Percentiles rank a stretch among this genome's conserved stretches.
Evolutionary conservation across 2,329 filamentous ascomycete species (phyloP).

Genomic region (Calcarisporium arbuscula): DNA sequence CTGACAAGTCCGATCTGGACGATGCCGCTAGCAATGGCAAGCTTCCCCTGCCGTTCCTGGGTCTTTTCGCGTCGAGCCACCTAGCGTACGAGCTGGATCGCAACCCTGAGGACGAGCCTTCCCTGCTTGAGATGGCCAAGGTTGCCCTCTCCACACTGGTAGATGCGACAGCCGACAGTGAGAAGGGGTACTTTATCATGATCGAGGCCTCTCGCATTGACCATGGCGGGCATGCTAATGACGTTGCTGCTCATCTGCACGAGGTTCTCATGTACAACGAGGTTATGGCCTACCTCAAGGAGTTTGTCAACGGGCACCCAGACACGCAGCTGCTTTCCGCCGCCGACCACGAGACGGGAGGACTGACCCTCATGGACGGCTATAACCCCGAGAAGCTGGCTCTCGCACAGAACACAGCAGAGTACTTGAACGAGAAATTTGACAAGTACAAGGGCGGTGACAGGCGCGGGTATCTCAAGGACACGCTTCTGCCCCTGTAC

Average conservation of each 20-base stretch:
- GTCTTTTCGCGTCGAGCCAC: constrained; percentile 13
- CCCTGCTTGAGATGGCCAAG: constrained; percentile 15
- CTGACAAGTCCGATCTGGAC: constrained; percentile 11
- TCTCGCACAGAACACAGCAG: constrained; percentile 11
- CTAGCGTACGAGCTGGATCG: constrained; percentile 18
- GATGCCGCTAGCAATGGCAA: constrained; percentile 7
- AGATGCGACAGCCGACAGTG: constrained; percentile 7
- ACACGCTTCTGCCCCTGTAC: constrained; percentile 11
- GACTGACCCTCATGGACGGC: constrained; percentile 14
- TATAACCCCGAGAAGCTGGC: constrained; percentile 14
- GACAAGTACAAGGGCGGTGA: constrained; percentile 12
- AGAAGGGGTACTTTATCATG: constrained; percentile 18
- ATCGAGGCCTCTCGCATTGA: constrained; percentile 18
- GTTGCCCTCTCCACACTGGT: constrained; percentile 13
- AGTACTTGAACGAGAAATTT: constrained; percentile 10
- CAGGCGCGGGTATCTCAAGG: constrained; percentile 8
- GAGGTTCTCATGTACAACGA: constrained; percentile 19
- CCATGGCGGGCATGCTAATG: constrained; percentile 17
- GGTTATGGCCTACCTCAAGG: constrained; percentile 15
- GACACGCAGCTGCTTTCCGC: constrained; percentile 19
- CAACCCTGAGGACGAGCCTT: constrained; percentile 12
- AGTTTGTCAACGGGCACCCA: constrained; percentile 13
- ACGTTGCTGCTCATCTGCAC: constrained; percentile 15
- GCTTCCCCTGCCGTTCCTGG: constrained; percentile 15
- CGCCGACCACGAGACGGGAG: constrained; percentile 18